Base-by-base conservation (phyloP, 164 flowering plant genomes). In the Berberis vulgaris region DNA sequence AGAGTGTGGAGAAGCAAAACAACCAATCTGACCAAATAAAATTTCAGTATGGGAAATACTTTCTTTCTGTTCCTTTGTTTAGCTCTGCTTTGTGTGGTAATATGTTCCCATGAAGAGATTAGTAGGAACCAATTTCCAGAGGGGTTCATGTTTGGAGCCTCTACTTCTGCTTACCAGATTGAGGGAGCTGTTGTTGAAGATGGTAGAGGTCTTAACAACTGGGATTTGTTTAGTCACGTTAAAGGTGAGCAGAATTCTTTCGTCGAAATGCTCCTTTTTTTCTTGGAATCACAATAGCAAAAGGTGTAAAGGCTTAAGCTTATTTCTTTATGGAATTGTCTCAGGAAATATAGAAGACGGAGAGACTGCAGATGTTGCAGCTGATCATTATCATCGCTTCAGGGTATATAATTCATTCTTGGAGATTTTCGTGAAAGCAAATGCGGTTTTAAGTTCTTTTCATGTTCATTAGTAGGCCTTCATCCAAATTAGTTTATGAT, bases 161-260 rank as follows among this genome's bases (percentile, higher is more conserved):
- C 76, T 8, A 64, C 79, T 59, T 76, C 79, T 4, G 6, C 3
- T 8, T 1, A 8, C 39, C 52, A 76, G 79, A 65, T 76, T 61
- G 79, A 76, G 62, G 79, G 79, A 57, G 77, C 74, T 11, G 60
- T 42, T 63, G 47, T 54, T 41, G 74, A 73, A 65, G 79, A 63
- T 62, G 72, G 73, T 4, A 73, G 62, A 59, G 47, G 79, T 54
- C 63, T 73, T 0, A 76, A 71, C 72, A 76, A 76, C 59, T 76
- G 79, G 79, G 79, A 76, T 60, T 70, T 65, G 5, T 76, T 68
- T 41, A 40, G 54, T 45, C 72, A 67, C 56, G 54, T 53, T 43
- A 54, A 61, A 58, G 74, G 67, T 72, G 52, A 4, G 53, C 60
- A 9, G 4, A 52, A 55, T 40, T 57, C 44, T 7, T 26, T 11